phyloP scores from a whole-genome alignment of 345 rosid species.

The Citrus hindsii region DNA sequence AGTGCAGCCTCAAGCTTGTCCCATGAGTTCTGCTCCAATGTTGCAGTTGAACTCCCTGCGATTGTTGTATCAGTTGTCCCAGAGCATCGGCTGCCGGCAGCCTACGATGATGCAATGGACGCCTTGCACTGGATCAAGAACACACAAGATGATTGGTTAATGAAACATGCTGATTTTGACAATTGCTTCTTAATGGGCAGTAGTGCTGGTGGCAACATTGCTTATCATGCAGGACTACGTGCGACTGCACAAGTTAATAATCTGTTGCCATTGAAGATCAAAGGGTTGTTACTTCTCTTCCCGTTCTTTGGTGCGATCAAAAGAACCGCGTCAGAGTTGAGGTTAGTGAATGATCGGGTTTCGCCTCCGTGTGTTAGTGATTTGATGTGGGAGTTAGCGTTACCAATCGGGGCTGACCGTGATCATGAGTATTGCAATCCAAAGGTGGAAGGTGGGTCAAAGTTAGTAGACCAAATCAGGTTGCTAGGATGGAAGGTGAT shows the following conservation, averaged over 20 bases:
- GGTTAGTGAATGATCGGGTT: constrained; percentile 17
- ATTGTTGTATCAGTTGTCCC: too few species aligned
- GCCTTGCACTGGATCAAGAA: too few species aligned
- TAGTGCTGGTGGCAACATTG: too few species aligned
- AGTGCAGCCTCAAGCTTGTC: constrained; percentile 11
- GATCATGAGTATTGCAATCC: constrained; percentile 65
- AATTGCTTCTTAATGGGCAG: too few species aligned
- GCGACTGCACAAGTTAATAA: too few species aligned
- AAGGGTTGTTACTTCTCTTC: too few species aligned
- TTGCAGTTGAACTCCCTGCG: constrained; percentile 29
- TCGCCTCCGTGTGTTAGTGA: constrained; percentile 33
- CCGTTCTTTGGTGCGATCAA: constrained; percentile 54
- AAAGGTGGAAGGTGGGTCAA: constrained; percentile 28
- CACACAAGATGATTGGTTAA: too few species aligned
- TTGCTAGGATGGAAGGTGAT: constrained; percentile 42
- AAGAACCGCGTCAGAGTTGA: constrained; percentile 45
- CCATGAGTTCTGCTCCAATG: constrained; percentile 35
- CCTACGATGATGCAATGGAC: too few species aligned
- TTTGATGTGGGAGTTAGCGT: constrained; percentile 48
- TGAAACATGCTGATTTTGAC: too few species aligned
- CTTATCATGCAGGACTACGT: too few species aligned
- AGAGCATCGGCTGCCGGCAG: too few species aligned
- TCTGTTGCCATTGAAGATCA: too few species aligned
- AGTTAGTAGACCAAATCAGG: constrained; percentile 13
- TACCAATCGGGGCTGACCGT: constrained; percentile 48